Base-by-base conservation (phyloP, 164 flowering plant genomes). In the Vitis labrusca region DNA sequence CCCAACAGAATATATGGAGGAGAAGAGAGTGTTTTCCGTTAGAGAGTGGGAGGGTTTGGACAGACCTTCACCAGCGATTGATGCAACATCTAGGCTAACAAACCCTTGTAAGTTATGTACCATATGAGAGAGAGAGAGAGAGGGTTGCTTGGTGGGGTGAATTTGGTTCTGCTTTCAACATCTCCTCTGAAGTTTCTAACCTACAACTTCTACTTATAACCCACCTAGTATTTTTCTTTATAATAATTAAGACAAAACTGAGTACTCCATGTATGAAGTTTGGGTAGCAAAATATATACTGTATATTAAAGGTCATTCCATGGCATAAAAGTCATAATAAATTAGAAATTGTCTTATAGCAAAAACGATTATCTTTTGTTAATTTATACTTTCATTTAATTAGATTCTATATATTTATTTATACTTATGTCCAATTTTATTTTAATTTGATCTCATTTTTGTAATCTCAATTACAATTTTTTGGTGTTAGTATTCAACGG, bases 81-180 rank as follows among this genome's bases (percentile, higher is more conserved):
- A 87, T 86, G 93, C 86, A 82, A 85, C 88, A 75, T 84, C 77
- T 83, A 64, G 88, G 80, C 93, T 85, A 87, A 89, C 91, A 69
- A 75, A 76, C 71, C 23, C 49, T 64, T 66, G 71, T 69, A 55
- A 63, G 60, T 50, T 60, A 73, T 44, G 2, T 29, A 17, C 52
- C 12, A 9, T 57, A 58, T 65, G 54, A 37, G 71, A 65, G 68
- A 71, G 66, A 56, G 61, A 66, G 27, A 65, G 64, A 64, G 66
- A 65, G 72, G 85, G 84, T 86, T 89, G 84, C 82, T 85, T 84
- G 84, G 83, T 81, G 71, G 72, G 85, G 79, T 81, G 75, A 86
- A 76, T 82, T 84, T 86, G 67, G 88, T 85, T 87, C 82, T 81
- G 70, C 90, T 89, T 80, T 89, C 91, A 87, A 86, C 85, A 74